These are phyloP conservation scores for Dryas drummondii DNA, from an alignment of 306 rosid species.

Conservation along the genomic window DNA sequence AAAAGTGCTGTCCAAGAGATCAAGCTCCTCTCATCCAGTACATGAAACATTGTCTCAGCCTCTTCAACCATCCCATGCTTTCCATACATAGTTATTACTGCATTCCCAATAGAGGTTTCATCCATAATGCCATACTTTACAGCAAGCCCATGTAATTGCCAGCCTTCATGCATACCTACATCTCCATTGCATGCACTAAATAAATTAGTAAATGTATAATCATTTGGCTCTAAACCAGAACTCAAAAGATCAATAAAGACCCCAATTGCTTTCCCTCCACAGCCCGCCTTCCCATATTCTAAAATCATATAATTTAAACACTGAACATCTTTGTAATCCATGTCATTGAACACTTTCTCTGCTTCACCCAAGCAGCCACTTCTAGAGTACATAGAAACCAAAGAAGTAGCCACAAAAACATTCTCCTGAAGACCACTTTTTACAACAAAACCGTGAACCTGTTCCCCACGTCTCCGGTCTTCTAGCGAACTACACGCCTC, in stretches of 20 bases:
- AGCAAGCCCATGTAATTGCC: slow-evolving; percentile 50
- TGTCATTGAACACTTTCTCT: slow-evolving; percentile 39
- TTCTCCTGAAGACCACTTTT: slow-evolving; percentile 43
- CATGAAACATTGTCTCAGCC: slow-evolving; percentile 37
- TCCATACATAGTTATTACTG: slow-evolving; percentile 47
- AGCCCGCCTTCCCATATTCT: slow-evolving; percentile 48
- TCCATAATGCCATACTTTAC: slow-evolving; percentile 36
- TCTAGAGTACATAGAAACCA: slow-evolving; percentile 53
- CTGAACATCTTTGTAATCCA: slow-evolving; percentile 39
- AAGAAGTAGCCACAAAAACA: slow-evolving; percentile 44
- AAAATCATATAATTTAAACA: slow-evolving; percentile 53
- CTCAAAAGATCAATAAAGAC: slow-evolving; percentile 37
- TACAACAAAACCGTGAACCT: slow-evolving; percentile 42
- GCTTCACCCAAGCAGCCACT: slow-evolving; percentile 38
- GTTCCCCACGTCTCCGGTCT: slow-evolving; percentile 33
- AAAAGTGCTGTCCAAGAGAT: slow-evolving; percentile 48
- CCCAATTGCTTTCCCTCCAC: slow-evolving; percentile 36
- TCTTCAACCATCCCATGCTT: slow-evolving; percentile 43
- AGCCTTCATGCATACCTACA: slow-evolving; percentile 26
- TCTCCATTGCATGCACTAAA: slow-evolving; percentile 36
- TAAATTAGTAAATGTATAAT: slow-evolving; percentile 43
- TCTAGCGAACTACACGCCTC: slow-evolving; percentile 35
- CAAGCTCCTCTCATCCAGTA: slow-evolving; percentile 34
- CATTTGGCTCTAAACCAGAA: slow-evolving; percentile 38
- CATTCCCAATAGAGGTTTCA: slow-evolving; percentile 45